A percentile compares a stretch with the other conserved stretches of the same genome.
Evolutionary conservation across 2,329 filamentous ascomycete genomes (phyloP).

Genomic region (Fusarium equiseti): DNA sequence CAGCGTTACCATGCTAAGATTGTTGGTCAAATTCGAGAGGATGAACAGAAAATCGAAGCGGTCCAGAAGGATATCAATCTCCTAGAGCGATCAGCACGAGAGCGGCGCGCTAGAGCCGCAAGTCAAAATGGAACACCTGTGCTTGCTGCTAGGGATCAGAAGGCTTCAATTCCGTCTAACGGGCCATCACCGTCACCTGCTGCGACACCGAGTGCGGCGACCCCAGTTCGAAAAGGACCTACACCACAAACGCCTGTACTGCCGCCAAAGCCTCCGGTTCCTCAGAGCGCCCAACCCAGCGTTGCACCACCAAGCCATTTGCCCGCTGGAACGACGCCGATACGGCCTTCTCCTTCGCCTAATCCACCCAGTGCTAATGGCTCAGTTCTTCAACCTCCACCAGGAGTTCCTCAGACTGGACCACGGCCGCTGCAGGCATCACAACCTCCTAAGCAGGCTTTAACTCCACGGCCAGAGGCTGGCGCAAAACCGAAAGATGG

Average conservation of each 20-base stretch:
- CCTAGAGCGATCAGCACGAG: conserved; percentile 67
- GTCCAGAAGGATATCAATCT: conserved; percentile 76
- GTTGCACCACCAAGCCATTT: conserved; percentile 49
- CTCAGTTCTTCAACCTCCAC: conserved; percentile 55
- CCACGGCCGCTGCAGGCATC: conserved; percentile 50
- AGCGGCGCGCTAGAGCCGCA: conserved; percentile 54
- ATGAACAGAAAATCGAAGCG: conserved; percentile 75
- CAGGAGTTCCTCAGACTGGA: conserved; percentile 50
- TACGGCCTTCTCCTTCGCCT: conserved; percentile 47
- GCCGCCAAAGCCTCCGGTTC: conserved; percentile 51
- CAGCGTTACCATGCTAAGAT: conserved; percentile 77
- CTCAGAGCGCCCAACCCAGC: conserved; percentile 41
- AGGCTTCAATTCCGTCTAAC: conserved; percentile 44
- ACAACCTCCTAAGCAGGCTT: conserved; percentile 49
- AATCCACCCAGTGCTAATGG: conserved; percentile 49
- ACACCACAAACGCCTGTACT: conserved; percentile 52
- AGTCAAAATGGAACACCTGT: conserved; percentile 52
- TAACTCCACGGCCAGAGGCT: conserved; percentile 53
- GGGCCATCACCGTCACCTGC: conserved; percentile 44
- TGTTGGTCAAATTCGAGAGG: conserved; percentile 77
- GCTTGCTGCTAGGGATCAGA: conserved; percentile 51
- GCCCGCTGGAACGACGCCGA: conserved; percentile 46
- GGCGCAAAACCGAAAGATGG: conserved; percentile 49
- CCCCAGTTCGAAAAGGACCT: conserved; percentile 46
- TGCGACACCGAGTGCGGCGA: conserved; percentile 34